phyloP scores from a whole-genome alignment of 1,284 basidiomycete species.

The Heterobasidion annosum region DNA sequence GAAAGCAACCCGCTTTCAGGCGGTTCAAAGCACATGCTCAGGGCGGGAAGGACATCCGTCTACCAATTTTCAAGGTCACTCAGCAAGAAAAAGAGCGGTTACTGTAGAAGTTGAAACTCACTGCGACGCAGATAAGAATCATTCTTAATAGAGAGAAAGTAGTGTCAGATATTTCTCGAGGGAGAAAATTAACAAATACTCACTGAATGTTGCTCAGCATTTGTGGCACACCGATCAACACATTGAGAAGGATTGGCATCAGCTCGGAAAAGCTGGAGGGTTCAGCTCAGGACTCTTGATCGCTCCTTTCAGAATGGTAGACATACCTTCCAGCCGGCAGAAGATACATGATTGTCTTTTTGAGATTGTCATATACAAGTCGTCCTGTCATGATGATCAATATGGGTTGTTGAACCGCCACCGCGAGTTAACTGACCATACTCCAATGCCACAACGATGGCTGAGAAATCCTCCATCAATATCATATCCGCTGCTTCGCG shows the following conservation, averaged over 20 bases:
- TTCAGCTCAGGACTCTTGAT: no score
- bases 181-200: slow-evolving; percentile 9
- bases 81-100: not conserved
- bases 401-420: slow-evolving; percentile 9
- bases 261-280: slow-evolving; percentile 49
- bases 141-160: slow-evolving; percentile 19
- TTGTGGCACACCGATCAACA: slow-evolving; percentile 37
- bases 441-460: slow-evolving; percentile 39
- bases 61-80: slow-evolving; percentile 13
- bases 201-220: slow-evolving; percentile 42
- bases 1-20: slow-evolving; percentile 45
- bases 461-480: slow-evolving; percentile 38
- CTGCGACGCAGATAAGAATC: slow-evolving; percentile 49
- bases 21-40: slow-evolving; percentile 42
- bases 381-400: slow-evolving; percentile 27
- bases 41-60: slow-evolving; percentile 41
- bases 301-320: not conserved
- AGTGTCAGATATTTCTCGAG: not conserved
- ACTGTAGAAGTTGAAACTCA: slow-evolving; percentile 3
- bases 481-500: slow-evolving; percentile 40
- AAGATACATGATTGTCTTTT: slow-evolving; percentile 41
- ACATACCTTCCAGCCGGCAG: slow-evolving; percentile 33
- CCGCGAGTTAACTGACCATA: slow-evolving; percentile 24
- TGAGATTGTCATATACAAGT: slow-evolving; percentile 63
- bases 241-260: slow-evolving; percentile 55